Evolutionary conservation across 140 eudicot species (phyloP).

Genomic region (Stevia rebaudiana): DNA sequence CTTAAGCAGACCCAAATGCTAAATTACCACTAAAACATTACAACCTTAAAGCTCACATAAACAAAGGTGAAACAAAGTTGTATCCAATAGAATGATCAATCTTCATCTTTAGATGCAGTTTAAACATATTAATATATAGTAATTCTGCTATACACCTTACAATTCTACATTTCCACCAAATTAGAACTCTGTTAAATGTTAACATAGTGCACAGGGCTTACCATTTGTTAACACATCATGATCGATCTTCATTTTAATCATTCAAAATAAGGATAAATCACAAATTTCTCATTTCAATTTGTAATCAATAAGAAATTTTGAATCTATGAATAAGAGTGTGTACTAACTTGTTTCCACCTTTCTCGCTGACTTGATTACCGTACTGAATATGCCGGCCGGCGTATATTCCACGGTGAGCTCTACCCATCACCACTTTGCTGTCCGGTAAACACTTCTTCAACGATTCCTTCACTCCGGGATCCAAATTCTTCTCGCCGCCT

Average conservation of each 20-base stretch:
- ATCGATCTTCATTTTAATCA: neutral
- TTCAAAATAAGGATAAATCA: neutral
- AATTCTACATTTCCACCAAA: too few species aligned
- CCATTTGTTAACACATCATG: too few species aligned
- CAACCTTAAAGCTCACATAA: neutral
- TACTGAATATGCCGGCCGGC: constrained; percentile 95
- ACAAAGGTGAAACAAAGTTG: neutral
- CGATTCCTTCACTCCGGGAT: constrained; percentile 57
- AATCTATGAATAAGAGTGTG: neutral
- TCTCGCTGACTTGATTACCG: constrained; percentile 82
- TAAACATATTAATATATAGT: neutral
- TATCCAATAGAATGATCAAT: neutral
- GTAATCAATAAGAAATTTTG: neutral
- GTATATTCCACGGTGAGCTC: constrained; percentile 88
- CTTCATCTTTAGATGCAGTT: neutral
- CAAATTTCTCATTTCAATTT: neutral
- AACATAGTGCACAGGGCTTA: too few species aligned
- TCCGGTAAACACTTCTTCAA: constrained; percentile 58
- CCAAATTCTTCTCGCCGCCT: constrained; percentile 71
- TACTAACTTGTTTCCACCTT: constrained; percentile 93
- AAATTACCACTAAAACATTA: neutral
- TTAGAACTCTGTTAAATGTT: too few species aligned
- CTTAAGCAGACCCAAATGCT: neutral
- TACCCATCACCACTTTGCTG: constrained; percentile 72
- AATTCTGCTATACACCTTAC: neutral